phyloP scores from a whole-genome alignment of 2,329 filamentous ascomycete genomes.

The Fusarium sp. region DNA sequence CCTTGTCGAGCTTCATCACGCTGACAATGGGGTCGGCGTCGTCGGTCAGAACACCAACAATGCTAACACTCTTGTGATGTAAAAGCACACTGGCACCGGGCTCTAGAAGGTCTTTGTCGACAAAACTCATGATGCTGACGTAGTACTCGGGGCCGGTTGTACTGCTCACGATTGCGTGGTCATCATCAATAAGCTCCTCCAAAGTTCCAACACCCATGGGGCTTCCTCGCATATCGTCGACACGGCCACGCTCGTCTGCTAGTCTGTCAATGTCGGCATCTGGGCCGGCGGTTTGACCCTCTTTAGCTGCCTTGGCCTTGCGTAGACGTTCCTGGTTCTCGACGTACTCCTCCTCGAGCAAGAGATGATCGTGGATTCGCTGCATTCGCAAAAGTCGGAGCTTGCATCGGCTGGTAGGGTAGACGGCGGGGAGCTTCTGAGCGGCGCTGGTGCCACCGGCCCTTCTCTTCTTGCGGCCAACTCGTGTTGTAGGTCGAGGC shows the following conservation, averaged over 20 bases:
- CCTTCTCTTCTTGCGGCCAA: conserved; percentile 99
- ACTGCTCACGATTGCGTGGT: conserved; percentile 98
- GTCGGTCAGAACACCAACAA: conserved; percentile 96
- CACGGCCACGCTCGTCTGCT: conserved; percentile 92
- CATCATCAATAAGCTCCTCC: conserved; percentile 99
- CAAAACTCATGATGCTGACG: conserved; percentile 99
- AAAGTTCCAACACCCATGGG: conserved; percentile 98
- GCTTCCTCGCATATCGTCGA: conserved; percentile 98
- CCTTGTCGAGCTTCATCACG: conserved; percentile 99
- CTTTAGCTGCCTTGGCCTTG: conserved; percentile 87
- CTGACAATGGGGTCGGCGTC: conserved; percentile 95
- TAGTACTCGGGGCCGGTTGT: conserved; percentile 99
- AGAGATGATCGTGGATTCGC: conserved; percentile 94
- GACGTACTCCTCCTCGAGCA: conserved; percentile 98
- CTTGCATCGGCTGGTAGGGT: conserved; percentile 97
- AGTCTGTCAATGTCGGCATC: conserved; percentile 84
- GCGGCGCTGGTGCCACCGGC: conserved; percentile 91
- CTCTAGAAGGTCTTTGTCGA: conserved; percentile 98
- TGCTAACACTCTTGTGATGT: conserved; percentile 97
- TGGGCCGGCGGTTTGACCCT: conserved; percentile 74
- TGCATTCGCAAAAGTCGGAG: conserved; percentile 97
- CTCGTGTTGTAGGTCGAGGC: conserved; percentile 93
- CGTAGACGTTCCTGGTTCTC: conserved; percentile 98
- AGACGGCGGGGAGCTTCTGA: conserved; percentile 93
- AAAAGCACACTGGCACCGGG: conserved; percentile 94